Conservation (phyloP, 2,329 filamentous ascomycete species). For the Claviceps citrina region DNA sequence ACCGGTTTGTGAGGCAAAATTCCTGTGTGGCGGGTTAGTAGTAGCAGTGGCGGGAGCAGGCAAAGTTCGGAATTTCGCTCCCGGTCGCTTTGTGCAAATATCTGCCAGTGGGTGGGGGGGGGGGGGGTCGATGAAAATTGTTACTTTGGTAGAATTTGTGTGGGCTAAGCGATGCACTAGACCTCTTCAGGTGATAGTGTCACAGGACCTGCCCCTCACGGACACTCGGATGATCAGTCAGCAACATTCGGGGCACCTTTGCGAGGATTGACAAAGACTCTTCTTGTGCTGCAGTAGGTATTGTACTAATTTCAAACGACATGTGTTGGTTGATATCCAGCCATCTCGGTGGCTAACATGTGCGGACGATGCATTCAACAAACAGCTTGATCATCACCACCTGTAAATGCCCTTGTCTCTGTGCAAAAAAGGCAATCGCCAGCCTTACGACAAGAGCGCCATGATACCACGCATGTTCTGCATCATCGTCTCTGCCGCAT, state of each 20-base stretch:
- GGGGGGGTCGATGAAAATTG: constrained; percentile 21
- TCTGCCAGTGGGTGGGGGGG: no score
- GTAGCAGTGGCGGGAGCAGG: constrained; percentile 12
- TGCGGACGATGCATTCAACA: background rate
- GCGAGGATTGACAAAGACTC: no score
- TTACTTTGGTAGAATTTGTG: constrained; percentile 18
- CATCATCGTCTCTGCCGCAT: constrained; percentile 14
- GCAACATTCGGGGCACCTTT: background rate
- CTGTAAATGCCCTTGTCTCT: no score
- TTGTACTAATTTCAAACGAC: no score
- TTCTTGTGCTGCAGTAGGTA: no score
- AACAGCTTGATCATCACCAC: no score
- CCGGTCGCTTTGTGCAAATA: constrained; percentile 10
- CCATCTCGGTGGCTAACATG: background rate
- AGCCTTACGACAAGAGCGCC: constrained; percentile 9
- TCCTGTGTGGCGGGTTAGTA: constrained; percentile 26
- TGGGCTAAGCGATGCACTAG: constrained; percentile 24
- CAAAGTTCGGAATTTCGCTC: constrained; percentile 18
- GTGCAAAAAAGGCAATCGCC: background rate
- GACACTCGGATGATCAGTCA: constrained; percentile 16
- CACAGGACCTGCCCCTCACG: constrained; percentile 17
- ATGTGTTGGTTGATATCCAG: no score
- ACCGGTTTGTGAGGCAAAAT: constrained; percentile 22
- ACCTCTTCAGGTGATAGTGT: constrained; percentile 11
- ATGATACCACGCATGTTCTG: constrained; percentile 12